phyloP scores from a whole-genome alignment of 2,329 filamentous ascomycete species.

The Ophiostoma populinum region DNA sequence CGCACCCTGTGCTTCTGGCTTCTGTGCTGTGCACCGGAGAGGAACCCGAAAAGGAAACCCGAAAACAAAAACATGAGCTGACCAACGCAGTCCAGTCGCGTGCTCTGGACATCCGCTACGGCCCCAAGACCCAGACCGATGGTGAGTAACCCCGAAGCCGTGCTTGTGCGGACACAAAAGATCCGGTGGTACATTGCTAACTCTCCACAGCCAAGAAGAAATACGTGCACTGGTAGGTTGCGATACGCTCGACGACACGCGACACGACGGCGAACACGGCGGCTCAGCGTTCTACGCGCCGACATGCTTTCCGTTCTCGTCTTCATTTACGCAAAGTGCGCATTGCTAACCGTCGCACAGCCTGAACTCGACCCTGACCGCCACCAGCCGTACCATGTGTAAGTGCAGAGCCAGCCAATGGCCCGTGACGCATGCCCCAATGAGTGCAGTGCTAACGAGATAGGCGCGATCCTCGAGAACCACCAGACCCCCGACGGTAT shows the following conservation, averaged over 20 bases:
- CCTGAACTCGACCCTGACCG: conserved; percentile 45
- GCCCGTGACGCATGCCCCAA: neutral
- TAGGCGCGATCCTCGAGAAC: conserved; percentile 60
- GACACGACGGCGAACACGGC: no score
- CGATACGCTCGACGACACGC: no score
- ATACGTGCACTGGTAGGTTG: conserved; percentile 59
- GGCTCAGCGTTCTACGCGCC: no score
- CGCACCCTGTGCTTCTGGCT: no score
- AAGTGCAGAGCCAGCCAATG: no score
- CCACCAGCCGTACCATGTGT: conserved; percentile 31
- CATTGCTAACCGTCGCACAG: conserved; percentile 4
- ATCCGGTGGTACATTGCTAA: no score
- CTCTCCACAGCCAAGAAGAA: conserved; percentile 45
- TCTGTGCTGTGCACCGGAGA: no score
- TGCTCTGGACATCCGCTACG: conserved; percentile 82
- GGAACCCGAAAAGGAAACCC: no score
- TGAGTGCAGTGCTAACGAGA: neutral
- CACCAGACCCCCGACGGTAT: conserved; percentile 84
- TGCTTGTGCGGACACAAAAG: no score
- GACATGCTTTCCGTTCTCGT: neutral
- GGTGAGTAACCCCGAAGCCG: no score
- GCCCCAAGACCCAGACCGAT: conserved; percentile 71
- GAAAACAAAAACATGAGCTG: neutral
- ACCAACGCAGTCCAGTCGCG: conserved; percentile 52
- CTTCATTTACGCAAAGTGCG: neutral